These are phyloP conservation scores for Lycium ferocissimum DNA, from an alignment of 257 asterid genomes.

Conservation along the genomic window DNA sequence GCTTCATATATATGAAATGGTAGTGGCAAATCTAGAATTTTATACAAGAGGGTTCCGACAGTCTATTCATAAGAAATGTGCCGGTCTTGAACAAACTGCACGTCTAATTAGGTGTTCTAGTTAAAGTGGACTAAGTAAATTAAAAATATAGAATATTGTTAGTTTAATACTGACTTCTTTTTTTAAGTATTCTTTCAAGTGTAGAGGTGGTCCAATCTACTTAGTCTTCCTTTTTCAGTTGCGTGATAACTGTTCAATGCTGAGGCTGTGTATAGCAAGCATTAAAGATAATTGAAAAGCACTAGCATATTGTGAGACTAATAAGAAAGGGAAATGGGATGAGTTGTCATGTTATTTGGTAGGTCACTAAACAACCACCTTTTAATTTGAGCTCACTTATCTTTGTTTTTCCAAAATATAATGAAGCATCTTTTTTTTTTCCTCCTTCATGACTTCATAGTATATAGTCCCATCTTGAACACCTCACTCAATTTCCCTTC, in stretches of 20 bases:
- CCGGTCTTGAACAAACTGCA: slow-evolving; percentile 10
- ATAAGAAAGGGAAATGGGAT: not conserved
- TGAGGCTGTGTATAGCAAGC: not conserved
- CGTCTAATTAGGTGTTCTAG: not conserved
- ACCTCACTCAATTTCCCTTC: slow-evolving; percentile 37
- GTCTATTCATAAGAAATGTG: not conserved
- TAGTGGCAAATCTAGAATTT: too few species aligned
- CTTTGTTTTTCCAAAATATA: too few species aligned
- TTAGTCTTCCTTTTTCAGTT: slow-evolving; percentile 28
- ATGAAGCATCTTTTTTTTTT: not conserved
- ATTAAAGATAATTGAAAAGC: slow-evolving; percentile 23
- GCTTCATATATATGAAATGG: too few species aligned
- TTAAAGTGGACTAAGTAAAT: slow-evolving; percentile 16
- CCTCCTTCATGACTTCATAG: slow-evolving; percentile 14
- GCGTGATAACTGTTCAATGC: slow-evolving; percentile 27
- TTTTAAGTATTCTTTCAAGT: not conserved
- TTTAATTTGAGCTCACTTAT: slow-evolving; percentile 4
- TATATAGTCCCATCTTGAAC: slow-evolving; percentile 27
- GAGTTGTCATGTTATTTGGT: slow-evolving; percentile 6
- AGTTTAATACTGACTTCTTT: not conserved
- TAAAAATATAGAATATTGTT: not conserved
- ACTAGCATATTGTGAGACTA: slow-evolving; percentile 23
- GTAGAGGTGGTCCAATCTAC: slow-evolving; percentile 27
- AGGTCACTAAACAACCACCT: slow-evolving; percentile 19
- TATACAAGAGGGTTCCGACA: too few species aligned